Evolutionary conservation across 2,329 filamentous ascomycete species (phyloP).

Genomic region (Aspergillus niger): DNA sequence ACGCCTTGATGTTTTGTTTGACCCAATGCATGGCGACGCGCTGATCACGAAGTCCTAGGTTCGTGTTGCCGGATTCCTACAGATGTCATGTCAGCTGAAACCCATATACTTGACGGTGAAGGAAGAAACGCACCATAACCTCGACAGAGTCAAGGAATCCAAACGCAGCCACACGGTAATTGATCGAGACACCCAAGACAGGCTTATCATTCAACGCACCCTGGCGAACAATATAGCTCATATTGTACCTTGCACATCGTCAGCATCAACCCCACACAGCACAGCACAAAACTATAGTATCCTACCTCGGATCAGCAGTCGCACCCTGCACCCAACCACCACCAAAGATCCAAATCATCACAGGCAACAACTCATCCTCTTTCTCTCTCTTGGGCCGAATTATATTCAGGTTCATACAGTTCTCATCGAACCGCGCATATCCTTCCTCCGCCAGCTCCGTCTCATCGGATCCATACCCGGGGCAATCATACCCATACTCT

Average conservation of each 20-base stretch:
- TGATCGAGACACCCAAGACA: constrained; percentile 35
- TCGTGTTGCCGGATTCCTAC: constrained; percentile 32
- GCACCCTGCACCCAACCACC: constrained; percentile 35
- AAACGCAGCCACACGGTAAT: constrained; percentile 34
- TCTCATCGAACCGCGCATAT: constrained; percentile 24
- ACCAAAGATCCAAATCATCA: constrained; percentile 36
- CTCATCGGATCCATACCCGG: constrained; percentile 34
- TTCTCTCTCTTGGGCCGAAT: constrained; percentile 20
- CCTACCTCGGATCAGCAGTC: constrained; percentile 34
- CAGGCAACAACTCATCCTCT: constrained; percentile 23
- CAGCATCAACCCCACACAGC: neutral
- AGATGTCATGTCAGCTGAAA: no score
- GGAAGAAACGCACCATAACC: constrained; percentile 24
- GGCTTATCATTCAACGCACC: constrained; percentile 31
- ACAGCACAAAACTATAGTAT: neutral
- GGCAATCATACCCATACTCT: constrained; percentile 34
- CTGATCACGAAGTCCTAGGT: constrained; percentile 36
- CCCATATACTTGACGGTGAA: neutral
- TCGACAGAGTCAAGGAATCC: constrained; percentile 36
- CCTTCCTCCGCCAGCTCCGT: constrained; percentile 25
- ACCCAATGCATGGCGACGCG: constrained; percentile 41
- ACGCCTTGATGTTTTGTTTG: constrained; percentile 37
- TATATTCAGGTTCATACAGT: constrained; percentile 34
- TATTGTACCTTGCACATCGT: constrained; percentile 29
- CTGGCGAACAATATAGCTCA: constrained; percentile 35